Conservation (phyloP, 169 alveolate species). For the Plasmodium cynomolgi region DNA sequence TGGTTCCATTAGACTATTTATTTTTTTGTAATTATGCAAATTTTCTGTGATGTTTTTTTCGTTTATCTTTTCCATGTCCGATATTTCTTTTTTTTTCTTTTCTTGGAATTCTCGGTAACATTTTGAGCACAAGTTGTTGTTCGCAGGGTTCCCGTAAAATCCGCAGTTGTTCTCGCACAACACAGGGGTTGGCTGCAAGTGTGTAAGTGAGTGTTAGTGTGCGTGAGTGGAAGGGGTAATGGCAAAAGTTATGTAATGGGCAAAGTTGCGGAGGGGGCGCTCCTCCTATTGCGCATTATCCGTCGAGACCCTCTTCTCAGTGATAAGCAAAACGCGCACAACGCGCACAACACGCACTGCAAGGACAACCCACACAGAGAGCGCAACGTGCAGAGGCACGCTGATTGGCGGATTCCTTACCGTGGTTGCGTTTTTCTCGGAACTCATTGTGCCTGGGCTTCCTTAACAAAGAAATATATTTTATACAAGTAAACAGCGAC, state of each 20-base stretch:
- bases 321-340: background rate
- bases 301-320: background rate
- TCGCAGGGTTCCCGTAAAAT: slow-evolving; percentile 93
- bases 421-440: slow-evolving; percentile 72
- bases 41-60: slow-evolving; percentile 35
- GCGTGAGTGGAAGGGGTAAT: too few relatives aligned
- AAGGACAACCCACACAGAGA: background rate
- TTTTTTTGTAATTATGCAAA: background rate
- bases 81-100: slow-evolving; percentile 73
- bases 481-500: background rate
- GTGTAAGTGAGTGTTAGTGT: background rate
- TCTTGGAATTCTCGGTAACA: slow-evolving; percentile 90
- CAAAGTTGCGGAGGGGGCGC: background rate
- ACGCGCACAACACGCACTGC: background rate
- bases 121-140: slow-evolving; percentile 91
- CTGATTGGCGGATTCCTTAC: background rate
- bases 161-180: slow-evolving; percentile 92
- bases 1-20: slow-evolving; percentile 27
- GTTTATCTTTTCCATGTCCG: slow-evolving; percentile 33
- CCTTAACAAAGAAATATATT: background rate
- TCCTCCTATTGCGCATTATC: background rate
- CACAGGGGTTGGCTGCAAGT: slow-evolving; percentile 82
- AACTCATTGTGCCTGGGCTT: slow-evolving; percentile 35
- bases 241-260: background rate
- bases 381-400: background rate